Evolutionary conservation across 768 basidiomycete species (phyloP), one percentile per base, ranked within the genome.

Genomic region (Suillus discolor): DNA sequence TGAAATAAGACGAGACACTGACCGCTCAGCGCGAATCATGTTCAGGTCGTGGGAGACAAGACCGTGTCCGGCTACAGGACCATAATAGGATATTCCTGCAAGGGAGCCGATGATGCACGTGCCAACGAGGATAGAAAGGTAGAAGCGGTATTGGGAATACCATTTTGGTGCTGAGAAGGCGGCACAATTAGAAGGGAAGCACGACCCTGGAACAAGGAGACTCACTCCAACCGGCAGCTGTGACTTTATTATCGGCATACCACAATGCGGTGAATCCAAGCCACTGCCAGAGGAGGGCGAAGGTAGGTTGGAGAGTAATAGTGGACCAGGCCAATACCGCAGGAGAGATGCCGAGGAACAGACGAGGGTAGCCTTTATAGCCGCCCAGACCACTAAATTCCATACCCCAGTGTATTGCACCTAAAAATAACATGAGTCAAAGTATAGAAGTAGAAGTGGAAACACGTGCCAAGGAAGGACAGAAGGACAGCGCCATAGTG

Each of bases 141-240:
- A 98, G 82, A 97, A 98, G 59, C 96, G 87, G 77, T 99, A 99
- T 73, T 97, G 96, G 6, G 95, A 93, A 77, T 95, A 98, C 96
- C 96, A 98, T 67, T 84, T 85, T 5, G 96, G 95, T 20, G 96
- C 94, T 96, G 67, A 44, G 45, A 87, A 77, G 1, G 73, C 65
- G 1, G 85, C 85, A n/a, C 44, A 45, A 9, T 67, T 61, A 36
- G 61, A 55, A 36, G 34, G 38, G 20, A 57, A 55, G 20, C 38
- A 41, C 6, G 45, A 39, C 63, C 36, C 36, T 34, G 13, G 44
- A 47, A 8, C 47, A 15, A 41, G 64, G 6, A 41, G 0, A 84
- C 93, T 77, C 76, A 96, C 95, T 86, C 97, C 97, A 99, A 38
- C 96, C 96, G 13, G 82, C 81, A 61, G 79, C 71, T 1, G 92